Percentiles rank a stretch among this genome's conserved stretches.
phyloP scores from a whole-genome alignment of 768 basidiomycete species.

The Trametes villosa region DNA sequence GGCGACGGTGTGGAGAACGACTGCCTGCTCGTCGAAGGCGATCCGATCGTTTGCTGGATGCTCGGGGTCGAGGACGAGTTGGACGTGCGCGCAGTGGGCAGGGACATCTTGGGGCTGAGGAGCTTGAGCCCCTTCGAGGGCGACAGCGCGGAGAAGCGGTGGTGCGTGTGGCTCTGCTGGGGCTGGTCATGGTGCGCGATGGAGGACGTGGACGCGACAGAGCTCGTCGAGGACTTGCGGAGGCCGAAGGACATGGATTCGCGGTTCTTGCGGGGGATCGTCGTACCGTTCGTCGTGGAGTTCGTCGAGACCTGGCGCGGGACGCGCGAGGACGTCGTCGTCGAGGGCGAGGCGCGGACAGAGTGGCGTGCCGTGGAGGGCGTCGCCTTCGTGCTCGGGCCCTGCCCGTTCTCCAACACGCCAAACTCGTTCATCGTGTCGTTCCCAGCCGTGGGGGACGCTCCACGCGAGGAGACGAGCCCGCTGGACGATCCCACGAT shows the following conservation, averaged over 20 bases:
- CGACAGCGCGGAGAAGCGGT: slow-evolving; percentile 82
- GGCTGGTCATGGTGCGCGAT: slow-evolving; percentile 40
- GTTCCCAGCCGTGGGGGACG: slow-evolving; percentile 58
- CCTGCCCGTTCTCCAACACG: slow-evolving; percentile 68
- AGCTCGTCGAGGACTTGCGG: slow-evolving; percentile 83
- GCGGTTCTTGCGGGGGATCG: slow-evolving; percentile 69
- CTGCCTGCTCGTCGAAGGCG: slow-evolving; percentile 74
- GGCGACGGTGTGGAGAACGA: slow-evolving; percentile 88
- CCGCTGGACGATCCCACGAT: slow-evolving; percentile 47
- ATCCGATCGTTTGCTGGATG: slow-evolving; percentile 53
- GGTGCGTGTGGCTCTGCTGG: slow-evolving; percentile 44
- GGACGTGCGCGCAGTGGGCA: slow-evolving; percentile 60
- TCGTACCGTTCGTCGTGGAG: slow-evolving; percentile 49
- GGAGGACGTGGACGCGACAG: slow-evolving; percentile 70
- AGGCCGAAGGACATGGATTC: slow-evolving; percentile 82
- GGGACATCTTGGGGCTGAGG: slow-evolving; percentile 75
- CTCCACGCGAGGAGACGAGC: slow-evolving; percentile 59
- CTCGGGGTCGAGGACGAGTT: slow-evolving; percentile 53
- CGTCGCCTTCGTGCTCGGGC: slow-evolving; percentile 49
- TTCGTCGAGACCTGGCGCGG: slow-evolving; percentile 65
- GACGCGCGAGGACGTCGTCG: slow-evolving; percentile 55
- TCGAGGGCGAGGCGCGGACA: slow-evolving; percentile 64
- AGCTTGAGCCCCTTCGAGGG: slow-evolving; percentile 86
- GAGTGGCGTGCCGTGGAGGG: slow-evolving; percentile 54
- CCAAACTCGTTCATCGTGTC: slow-evolving; percentile 76